Conservation (phyloP, 345 rosid species). For the Aquilaria yunnanensis region DNA sequence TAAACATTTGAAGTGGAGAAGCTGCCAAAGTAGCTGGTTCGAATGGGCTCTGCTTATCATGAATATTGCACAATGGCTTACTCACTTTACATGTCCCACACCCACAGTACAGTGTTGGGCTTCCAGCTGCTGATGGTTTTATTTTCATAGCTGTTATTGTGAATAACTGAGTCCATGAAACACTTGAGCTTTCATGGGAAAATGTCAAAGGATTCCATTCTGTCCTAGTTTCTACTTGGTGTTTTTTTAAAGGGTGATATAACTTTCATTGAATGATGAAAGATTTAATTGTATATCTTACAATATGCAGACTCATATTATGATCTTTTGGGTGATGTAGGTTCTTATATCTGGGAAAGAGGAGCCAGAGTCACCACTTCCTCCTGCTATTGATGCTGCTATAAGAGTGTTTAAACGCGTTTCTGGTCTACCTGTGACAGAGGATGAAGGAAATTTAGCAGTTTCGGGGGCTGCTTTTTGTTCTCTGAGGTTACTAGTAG, state of each 20-base stretch:
- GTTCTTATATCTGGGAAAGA: constrained; percentile 57
- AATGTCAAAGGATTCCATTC: too few species aligned
- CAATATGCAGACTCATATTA: background rate
- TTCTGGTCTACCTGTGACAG: constrained; percentile 33
- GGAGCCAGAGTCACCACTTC: constrained; percentile 41
- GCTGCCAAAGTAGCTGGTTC: too few species aligned
- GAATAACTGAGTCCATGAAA: too few species aligned
- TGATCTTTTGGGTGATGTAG: constrained; percentile 18
- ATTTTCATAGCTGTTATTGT: too few species aligned
- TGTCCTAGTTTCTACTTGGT: background rate
- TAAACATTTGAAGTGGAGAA: too few species aligned
- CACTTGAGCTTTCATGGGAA: too few species aligned
- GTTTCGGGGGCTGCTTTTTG: constrained; percentile 34
- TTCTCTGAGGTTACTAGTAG: constrained; percentile 66
- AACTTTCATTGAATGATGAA: background rate
- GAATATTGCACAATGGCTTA: too few species aligned
- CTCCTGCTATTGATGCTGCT: constrained; percentile 62
- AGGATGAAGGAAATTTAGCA: constrained; percentile 23
- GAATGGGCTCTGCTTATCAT: too few species aligned
- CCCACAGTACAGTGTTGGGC: too few species aligned
- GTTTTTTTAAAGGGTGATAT: background rate
- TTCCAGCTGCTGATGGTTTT: too few species aligned
- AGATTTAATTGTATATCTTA: background rate
- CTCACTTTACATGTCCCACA: too few species aligned
- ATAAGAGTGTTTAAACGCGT: constrained; percentile 54